Evolutionary conservation across 1,139 yeast species (phyloP), one percentile per base, ranked within the genome.

Genomic region (Scheffersomyces illinoinensis): DNA sequence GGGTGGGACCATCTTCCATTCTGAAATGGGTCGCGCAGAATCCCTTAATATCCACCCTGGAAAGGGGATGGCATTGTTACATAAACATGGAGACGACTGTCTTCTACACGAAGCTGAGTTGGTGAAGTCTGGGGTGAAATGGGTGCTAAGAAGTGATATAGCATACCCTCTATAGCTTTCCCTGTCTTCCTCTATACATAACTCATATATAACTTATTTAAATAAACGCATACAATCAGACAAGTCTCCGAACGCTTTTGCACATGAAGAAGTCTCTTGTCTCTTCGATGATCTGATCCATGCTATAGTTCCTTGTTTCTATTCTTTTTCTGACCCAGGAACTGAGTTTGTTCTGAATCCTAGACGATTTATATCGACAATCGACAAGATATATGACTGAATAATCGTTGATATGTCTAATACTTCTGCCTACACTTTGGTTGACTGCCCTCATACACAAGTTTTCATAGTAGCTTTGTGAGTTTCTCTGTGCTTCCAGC

Each of bases 401-500:
- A 68, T 90, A 93, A 72, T 95, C 99, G 53, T 84, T 81, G 33
- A 83, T 83, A 71, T 93, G 97, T 60, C 99, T 79, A 50, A 93
- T 93, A 21, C 98, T 92, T 66, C 99, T 82, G 0, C 98, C 99
- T 20, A 95, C 89, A 73, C 97, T 88, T 73, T 93, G 99, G 70
- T 93, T 93, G 1, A 93, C 92, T 0, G 97, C 90, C 59, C 95
- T 84, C 96, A 95, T 90, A 70, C 98, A 93, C 10, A 92, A 78
- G 68, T 91, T 92, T 66, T 93, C 97, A 67, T 91, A 90, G 67
- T 86, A 92, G 53, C 81, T 84, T n/a, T 76, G 74, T 1, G 90
- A 81, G n/a, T 79, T 80, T 4, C 71, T 77, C 43, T 65, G 66
- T 0, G 90, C 89, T 48, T 75, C 76, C 20, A 68, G 64, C 39